Evolutionary conservation across 2,329 filamentous ascomycete species (phyloP).

Genomic region (Claviceps sorghi): DNA sequence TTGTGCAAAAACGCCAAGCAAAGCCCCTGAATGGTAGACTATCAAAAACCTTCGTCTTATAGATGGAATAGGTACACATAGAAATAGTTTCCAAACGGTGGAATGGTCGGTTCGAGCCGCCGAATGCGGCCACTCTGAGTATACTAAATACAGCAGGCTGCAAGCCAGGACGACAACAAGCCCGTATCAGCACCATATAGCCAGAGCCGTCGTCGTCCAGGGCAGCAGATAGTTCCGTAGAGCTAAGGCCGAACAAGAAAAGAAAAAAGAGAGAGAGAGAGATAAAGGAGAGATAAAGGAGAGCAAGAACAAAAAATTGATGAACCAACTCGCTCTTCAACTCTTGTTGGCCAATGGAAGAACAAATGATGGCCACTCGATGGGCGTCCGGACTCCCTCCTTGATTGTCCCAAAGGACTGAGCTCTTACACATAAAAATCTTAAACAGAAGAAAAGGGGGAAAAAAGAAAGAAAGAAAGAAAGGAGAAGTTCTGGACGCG

Average conservation of each 20-base stretch:
- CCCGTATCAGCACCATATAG: too few relatives aligned
- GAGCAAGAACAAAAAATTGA: not conserved
- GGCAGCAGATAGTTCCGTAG: not conserved
- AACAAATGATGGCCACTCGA: not conserved
- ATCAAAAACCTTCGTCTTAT: not conserved
- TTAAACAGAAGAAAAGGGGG: too few relatives aligned
- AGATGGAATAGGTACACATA: not conserved
- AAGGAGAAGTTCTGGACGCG: not conserved
- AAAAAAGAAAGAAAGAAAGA: not conserved
- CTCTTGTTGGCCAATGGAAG: not conserved
- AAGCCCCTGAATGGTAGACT: not conserved
- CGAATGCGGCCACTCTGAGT: not conserved
- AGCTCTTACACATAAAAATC: not conserved
- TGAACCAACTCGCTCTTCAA: not conserved
- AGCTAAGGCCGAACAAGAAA: not conserved
- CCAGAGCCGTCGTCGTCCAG: not conserved
- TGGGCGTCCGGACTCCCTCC: not conserved
- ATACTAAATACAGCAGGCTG: not conserved
- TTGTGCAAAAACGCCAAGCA: constrained; percentile 1
- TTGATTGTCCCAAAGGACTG: not conserved
- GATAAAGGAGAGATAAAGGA: not conserved
- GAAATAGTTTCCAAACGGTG: not conserved
- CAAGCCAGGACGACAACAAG: not conserved
- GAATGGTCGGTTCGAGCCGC: not conserved
- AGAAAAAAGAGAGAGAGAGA: not conserved